Evolutionary conservation across 768 basidiomycete genomes (phyloP), one percentile per base, ranked within the genome.

Genomic region (Gymnopilus dilepis): DNA sequence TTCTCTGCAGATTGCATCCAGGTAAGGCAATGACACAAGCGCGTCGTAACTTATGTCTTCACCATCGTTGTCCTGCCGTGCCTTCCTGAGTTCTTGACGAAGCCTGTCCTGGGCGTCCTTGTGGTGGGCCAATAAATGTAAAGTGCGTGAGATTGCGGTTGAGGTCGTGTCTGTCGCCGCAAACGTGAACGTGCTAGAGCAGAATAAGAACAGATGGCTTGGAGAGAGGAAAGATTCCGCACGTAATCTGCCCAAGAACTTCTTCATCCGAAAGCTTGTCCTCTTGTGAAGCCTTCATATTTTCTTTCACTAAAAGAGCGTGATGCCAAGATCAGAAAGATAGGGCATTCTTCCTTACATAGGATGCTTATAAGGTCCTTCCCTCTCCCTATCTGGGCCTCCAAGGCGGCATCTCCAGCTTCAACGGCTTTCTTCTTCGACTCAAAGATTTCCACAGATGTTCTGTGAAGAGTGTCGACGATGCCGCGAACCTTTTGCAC

Each of bases 361-460:
- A 84, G 69, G 30, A 82, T 73, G 59, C 78, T 83, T 64, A 83
- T 78, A n/a, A 84, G 73, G 64, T 84, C 82, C 57, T 79, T 80
- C 13, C 80, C 80, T 59, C 74, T 71, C 6, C 73, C 76, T 24
- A 79, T 73, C 56, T 79, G 73, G n/a, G 64, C 63, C 11, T 69
- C 59, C 3, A 77, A 63, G 2, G 71, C 76, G 22, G 74, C 71
- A 53, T 79, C 77, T n/a, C 77, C 76, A 21, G 69, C 69, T 13
- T 62, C 63, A 6, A 81, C 55, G 4, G 76, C 70, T 26, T 68
- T 65, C 62, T 76, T 78, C 70, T 81, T 82, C 22, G 67, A 66
- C 30, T 72, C 60, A 26, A 76, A 76, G 4, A 84, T 76, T 19
- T 74, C 66, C 30, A 68, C 61, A 2, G 81, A 76, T 1, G 74